phyloP scores from a whole-genome alignment of 306 rosid species.

The Gleditsia sinensis region DNA sequence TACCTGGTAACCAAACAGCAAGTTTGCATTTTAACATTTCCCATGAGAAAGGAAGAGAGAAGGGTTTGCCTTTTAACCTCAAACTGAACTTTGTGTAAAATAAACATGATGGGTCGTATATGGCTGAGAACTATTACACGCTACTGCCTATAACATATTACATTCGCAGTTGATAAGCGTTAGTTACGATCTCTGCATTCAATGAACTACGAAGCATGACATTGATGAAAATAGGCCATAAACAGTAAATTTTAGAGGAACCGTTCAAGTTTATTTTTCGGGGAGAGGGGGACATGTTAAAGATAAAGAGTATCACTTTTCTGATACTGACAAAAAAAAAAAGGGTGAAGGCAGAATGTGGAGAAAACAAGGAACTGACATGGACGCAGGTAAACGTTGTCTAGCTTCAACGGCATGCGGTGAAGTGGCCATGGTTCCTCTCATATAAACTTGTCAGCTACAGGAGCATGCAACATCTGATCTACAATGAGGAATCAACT shows the following conservation, averaged over 20 bases:
- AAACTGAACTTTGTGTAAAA: background rate
- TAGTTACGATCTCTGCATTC: background rate
- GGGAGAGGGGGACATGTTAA: background rate
- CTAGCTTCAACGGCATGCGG: conserved; percentile 62
- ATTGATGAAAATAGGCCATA: background rate
- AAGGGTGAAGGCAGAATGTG: background rate
- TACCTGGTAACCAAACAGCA: background rate
- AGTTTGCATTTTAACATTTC: background rate
- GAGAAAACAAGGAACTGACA: conserved; percentile 48
- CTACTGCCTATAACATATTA: background rate
- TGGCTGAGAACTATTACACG: background rate
- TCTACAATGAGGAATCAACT: conserved; percentile 20
- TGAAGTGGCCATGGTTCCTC: conserved; percentile 72
- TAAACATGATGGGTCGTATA: background rate
- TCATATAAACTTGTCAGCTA: conserved; percentile 40
- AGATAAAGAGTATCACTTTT: background rate
- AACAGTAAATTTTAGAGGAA: background rate
- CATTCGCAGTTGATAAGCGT: background rate
- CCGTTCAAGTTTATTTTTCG: background rate
- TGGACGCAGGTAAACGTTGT: conserved; percentile 67
- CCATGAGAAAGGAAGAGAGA: background rate
- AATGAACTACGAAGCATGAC: background rate
- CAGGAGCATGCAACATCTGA: conserved; percentile 49
- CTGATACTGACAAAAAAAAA: background rate
- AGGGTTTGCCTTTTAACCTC: background rate